A percentile compares a stretch with the other conserved stretches of the same genome.
These are phyloP conservation scores for Xylariaceae sp. DNA, from an alignment of 2,329 filamentous ascomycete species.

Conservation along the genomic window DNA sequence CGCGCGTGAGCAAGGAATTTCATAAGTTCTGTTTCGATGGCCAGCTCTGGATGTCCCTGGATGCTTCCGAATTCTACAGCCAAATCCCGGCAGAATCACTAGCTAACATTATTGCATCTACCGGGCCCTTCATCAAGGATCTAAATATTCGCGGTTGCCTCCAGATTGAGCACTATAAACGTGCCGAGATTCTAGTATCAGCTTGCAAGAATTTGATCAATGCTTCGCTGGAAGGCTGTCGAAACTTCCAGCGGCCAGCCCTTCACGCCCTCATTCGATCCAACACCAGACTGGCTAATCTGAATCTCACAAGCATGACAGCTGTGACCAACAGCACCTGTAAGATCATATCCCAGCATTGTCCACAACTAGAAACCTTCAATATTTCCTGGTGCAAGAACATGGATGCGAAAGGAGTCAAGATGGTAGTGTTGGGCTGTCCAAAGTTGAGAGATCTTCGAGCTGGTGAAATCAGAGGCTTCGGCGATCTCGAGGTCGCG, in stretches of 20 bases:
- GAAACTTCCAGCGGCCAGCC: conserved; percentile 73
- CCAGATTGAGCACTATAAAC: conserved; percentile 79
- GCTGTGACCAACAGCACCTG: conserved; percentile 80
- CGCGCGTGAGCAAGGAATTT: conserved; percentile 73
- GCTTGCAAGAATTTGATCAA: conserved; percentile 83
- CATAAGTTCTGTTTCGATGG: conserved; percentile 86
- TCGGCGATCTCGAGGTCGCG: conserved; percentile 70
- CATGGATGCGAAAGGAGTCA: conserved; percentile 73
- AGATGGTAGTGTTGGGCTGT: conserved; percentile 68
- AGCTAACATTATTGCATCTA: conserved; percentile 76
- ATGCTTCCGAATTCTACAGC: conserved; percentile 80
- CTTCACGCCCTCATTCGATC: conserved; percentile 70
- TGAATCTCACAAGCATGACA: conserved; percentile 80
- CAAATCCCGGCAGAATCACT: conserved; percentile 81
- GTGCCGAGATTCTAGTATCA: conserved; percentile 70
- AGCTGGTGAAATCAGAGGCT: conserved; percentile 76
- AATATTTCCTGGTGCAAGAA: conserved; percentile 93
- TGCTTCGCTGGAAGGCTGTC: conserved; percentile 83
- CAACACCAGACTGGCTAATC: conserved; percentile 72
- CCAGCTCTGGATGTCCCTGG: conserved; percentile 83
- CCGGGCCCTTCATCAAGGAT: conserved; percentile 85
- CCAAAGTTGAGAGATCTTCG: conserved; percentile 71
- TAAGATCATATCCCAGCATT: conserved; percentile 78
- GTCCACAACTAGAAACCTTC: conserved; percentile 74
- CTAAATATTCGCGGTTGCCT: conserved; percentile 89